These are phyloP conservation scores for Cyclotella sp. DNA, from an alignment of 108 stramenopile genomes.

Conservation along the genomic window DNA sequence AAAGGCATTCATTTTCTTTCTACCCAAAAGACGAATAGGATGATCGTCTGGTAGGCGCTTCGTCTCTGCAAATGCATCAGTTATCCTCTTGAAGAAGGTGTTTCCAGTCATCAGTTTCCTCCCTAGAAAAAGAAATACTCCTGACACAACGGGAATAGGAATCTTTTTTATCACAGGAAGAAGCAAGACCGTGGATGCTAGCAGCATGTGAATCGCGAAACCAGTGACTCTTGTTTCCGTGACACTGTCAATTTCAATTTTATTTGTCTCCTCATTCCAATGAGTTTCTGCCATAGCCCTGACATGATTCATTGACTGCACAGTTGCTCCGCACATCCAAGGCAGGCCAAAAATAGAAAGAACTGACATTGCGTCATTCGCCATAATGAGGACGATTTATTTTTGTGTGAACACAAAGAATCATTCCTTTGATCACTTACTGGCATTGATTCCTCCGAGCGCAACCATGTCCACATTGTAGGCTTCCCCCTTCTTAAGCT, in stretches of 20 bases:
- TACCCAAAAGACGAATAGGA: constrained; percentile 76
- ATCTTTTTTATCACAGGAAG: constrained; percentile 83
- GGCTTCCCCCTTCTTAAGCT: constrained; percentile 89
- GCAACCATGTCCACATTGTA: constrained; percentile 95
- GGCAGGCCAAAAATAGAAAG: constrained; percentile 91
- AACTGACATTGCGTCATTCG: constrained; percentile 21
- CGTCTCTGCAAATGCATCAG: constrained; percentile 73
- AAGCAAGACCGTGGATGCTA: constrained; percentile 78
- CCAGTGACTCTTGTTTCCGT: constrained; percentile 94
- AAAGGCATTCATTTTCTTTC: constrained; percentile 77
- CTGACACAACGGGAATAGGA: constrained; percentile 94
- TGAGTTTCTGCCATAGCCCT: constrained; percentile 85
- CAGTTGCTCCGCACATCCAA: constrained; percentile 98
- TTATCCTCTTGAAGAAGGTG: constrained; percentile 74
- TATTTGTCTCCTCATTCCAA: constrained; percentile 75
- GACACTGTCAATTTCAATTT: constrained; percentile 76
- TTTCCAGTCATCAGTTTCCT: constrained; percentile 88
- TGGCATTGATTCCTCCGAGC: constrained; percentile 85
- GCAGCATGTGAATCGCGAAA: constrained; percentile 89
- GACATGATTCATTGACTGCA: constrained; percentile 94
- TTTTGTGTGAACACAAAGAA: neutral
- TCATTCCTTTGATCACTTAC: constrained; percentile 40
- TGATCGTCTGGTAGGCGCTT: constrained; percentile 64
- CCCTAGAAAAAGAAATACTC: constrained; percentile 95
- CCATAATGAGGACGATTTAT: neutral